These are phyloP conservation scores for Iberis amara DNA, from an alignment of 441 rosid species.

Conservation along the genomic window DNA sequence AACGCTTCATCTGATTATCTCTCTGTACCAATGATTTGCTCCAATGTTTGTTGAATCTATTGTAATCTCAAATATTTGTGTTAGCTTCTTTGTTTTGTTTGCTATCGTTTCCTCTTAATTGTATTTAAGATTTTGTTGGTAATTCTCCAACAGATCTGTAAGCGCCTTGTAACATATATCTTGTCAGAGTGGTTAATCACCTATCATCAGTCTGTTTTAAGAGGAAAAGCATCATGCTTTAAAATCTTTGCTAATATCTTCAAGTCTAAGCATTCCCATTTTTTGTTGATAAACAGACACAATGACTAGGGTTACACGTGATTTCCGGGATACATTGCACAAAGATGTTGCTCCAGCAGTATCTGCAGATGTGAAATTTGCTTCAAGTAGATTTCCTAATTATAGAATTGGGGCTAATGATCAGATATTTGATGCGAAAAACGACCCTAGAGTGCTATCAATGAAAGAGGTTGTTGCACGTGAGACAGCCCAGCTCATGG, in stretches of 20 bases:
- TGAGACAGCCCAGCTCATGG: slow-evolving; percentile 77
- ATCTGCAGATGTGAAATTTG: slow-evolving; percentile 81
- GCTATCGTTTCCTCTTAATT: no score
- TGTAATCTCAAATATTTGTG: no score
- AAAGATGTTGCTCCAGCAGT: slow-evolving; percentile 64
- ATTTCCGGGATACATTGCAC: slow-evolving; percentile 55
- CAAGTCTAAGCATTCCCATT: slow-evolving; percentile 17
- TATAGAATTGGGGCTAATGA: slow-evolving; percentile 73
- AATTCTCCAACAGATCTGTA: no score
- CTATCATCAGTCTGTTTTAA: background rate
- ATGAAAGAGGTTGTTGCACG: slow-evolving; percentile 92
- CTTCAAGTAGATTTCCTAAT: slow-evolving; percentile 76
- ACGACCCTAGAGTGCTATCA: slow-evolving; percentile 59
- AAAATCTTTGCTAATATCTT: slow-evolving; percentile 6
- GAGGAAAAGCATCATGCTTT: slow-evolving; percentile 10
- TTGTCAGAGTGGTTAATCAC: slow-evolving; percentile 19
- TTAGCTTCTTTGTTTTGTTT: no score
- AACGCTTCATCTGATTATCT: no score
- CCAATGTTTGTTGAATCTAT: no score
- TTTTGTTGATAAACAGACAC: slow-evolving; percentile 32
- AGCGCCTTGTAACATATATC: no score
- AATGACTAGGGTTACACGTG: slow-evolving; percentile 78
- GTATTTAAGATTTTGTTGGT: no score
- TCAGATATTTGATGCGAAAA: slow-evolving; percentile 66
- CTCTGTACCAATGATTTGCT: background rate